Evolutionary conservation across 2,329 filamentous ascomycete species (phyloP).

Genomic region (Neurospora crassa): DNA sequence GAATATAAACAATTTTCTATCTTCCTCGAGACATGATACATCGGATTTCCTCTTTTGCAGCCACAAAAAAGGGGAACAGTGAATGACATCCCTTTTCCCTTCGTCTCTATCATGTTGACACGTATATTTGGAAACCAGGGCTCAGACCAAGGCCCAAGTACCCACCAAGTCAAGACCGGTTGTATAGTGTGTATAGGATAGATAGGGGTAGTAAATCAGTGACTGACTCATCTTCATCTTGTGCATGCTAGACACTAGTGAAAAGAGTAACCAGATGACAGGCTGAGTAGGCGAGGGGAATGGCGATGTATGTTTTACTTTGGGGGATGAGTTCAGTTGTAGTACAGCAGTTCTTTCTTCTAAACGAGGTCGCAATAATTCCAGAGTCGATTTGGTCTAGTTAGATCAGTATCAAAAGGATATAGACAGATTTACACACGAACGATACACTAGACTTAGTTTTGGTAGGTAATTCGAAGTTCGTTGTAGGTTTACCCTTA

Average conservation of each 20-base stretch:
- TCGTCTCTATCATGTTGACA: too few species aligned
- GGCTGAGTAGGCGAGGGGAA: neutral
- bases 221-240: neutral
- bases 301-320: neutral
- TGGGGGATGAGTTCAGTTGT: neutral
- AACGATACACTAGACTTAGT: neutral
- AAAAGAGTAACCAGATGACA: neutral
- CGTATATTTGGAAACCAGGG: too few species aligned
- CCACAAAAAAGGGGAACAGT: too few species aligned
- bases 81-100: too few species aligned
- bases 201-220: too few species aligned
- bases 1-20: neutral
- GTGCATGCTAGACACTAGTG: neutral
- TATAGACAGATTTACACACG: neutral
- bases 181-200: too few species aligned
- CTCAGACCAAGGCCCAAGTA: too few species aligned
- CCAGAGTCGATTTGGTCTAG: too few species aligned
- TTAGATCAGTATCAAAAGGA: neutral
- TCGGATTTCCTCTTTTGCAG: too few species aligned
- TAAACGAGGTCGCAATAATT: neutral
- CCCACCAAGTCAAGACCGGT: too few species aligned
- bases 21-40: neutral
- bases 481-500: neutral
- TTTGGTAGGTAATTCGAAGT: neutral
- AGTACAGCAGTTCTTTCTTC: neutral